These are phyloP conservation scores for Aureoboletus auriporus DNA, from an alignment of 768 basidiomycete species.

Conservation along the genomic window DNA sequence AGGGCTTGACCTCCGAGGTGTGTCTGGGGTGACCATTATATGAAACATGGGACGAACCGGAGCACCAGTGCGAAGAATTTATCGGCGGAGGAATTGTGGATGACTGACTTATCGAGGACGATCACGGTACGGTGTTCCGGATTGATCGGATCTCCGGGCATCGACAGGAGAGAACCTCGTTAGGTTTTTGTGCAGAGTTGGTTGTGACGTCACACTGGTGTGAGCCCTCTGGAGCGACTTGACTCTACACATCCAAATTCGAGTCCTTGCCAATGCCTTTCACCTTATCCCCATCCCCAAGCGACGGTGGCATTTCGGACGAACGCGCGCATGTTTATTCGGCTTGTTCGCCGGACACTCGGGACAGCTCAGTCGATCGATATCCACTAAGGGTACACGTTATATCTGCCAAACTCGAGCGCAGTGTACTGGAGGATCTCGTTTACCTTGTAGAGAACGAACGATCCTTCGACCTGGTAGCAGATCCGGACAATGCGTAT, in stretches of 20 bases:
- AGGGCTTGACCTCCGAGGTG: too few species aligned
- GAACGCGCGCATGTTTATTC: not conserved
- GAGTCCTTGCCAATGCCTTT: slow-evolving; percentile 6
- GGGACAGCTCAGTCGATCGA: slow-evolving; percentile 4
- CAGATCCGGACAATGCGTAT: slow-evolving; percentile 47
- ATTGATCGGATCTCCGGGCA: too few species aligned
- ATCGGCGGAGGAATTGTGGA: too few species aligned
- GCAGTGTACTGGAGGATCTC: slow-evolving; percentile 21
- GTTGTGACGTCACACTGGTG: too few species aligned
- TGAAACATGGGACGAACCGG: too few species aligned
- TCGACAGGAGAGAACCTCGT: too few species aligned
- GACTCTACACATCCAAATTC: not conserved
- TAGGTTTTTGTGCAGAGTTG: too few species aligned
- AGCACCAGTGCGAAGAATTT: too few species aligned
- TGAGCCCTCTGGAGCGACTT: too few species aligned
- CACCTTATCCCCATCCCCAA: slow-evolving; percentile 3
- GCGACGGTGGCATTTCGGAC: not conserved
- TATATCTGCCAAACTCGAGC: slow-evolving; percentile 30
- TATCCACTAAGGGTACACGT: slow-evolving; percentile 24
- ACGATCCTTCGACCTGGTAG: slow-evolving; percentile 33
- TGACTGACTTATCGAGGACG: too few species aligned
- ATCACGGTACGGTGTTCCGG: too few species aligned
- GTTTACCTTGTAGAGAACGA: slow-evolving; percentile 21
- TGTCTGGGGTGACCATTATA: too few species aligned
- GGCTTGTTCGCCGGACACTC: slow-evolving; percentile 6